These are phyloP conservation scores for Suhomyces xylopsoci DNA, from an alignment of 805 yeast genomes.

Conservation along the genomic window DNA sequence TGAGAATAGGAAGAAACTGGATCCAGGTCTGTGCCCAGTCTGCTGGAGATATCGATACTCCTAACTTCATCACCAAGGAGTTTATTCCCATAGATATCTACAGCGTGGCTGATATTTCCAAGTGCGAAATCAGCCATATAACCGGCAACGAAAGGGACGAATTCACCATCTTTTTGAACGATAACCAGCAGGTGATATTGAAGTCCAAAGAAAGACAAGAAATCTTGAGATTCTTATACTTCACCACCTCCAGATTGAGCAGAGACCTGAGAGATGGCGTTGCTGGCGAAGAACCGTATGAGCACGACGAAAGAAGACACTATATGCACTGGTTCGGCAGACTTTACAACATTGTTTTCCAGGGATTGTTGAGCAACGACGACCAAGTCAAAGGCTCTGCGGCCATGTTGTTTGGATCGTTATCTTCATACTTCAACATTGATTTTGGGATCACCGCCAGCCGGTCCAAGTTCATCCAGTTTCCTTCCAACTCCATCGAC, in stretches of 20 bases:
- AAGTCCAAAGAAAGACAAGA: slow-evolving; percentile 45
- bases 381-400: slow-evolving; percentile 62
- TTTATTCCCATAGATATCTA: slow-evolving; percentile 36
- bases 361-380: slow-evolving; percentile 62
- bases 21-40: slow-evolving; percentile 46
- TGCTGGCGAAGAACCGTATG: neutral
- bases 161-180: slow-evolving; percentile 32
- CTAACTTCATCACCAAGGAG: slow-evolving; percentile 21
- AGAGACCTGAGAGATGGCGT: slow-evolving; percentile 12
- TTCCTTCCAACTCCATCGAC: slow-evolving; percentile 64
- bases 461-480: slow-evolving; percentile 56
- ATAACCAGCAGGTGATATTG: slow-evolving; percentile 25
- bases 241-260: slow-evolving; percentile 53
- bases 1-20: slow-evolving; percentile 69
- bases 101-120: slow-evolving; percentile 29
- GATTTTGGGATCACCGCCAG: slow-evolving; percentile 56
- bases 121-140: slow-evolving; percentile 32
- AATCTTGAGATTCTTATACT: slow-evolving; percentile 67
- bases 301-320: slow-evolving; percentile 18
- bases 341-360: slow-evolving; percentile 59
- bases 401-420: slow-evolving; percentile 57
- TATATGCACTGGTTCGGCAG: slow-evolving; percentile 48
- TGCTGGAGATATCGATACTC: slow-evolving; percentile 15
- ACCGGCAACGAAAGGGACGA: slow-evolving; percentile 27
- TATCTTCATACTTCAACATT: slow-evolving; percentile 57